A percentile compares a stretch with the other conserved stretches of the same genome.
Evolutionary conservation across 2,329 filamentous ascomycete species (phyloP).

Genomic region (Zasmidium cellare): DNA sequence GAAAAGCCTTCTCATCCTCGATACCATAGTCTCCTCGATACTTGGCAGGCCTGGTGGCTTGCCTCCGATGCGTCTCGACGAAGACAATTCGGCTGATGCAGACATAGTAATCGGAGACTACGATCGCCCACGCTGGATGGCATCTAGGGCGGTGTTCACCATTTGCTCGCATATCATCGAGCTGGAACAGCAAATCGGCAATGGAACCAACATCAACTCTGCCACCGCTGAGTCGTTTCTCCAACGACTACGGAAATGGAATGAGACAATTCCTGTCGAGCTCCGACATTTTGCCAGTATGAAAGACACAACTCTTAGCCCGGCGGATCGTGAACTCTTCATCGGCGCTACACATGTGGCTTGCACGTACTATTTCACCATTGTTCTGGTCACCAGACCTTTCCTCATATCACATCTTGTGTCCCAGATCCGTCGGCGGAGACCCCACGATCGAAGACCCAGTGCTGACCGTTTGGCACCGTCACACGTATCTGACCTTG

Average conservation of each 20-base stretch:
- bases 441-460: conserved; percentile 1
- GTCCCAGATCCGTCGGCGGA: conserved; percentile 30
- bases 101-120: conserved; percentile 11
- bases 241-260: conserved; percentile 21
- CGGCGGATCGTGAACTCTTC: conserved; percentile 21
- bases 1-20: conserved; percentile 51
- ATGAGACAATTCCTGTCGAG: conserved; percentile 17
- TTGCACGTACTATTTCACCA: conserved; percentile 60
- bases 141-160: conserved; percentile 15
- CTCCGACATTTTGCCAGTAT: conserved; percentile 26
- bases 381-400: conserved; percentile 58
- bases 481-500: conserved; percentile 38
- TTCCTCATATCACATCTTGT: conserved; percentile 55
- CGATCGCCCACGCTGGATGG: conserved; percentile 17
- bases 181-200: conserved; percentile 22
- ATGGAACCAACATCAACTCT: conserved; percentile 15
- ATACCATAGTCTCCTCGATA: conserved; percentile 51
- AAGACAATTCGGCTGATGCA: conserved; percentile 17
- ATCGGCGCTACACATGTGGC: conserved; percentile 50
- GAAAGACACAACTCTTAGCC: conserved; percentile 17
- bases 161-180: conserved; percentile 24
- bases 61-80: conserved; percentile 17
- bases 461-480: conserved; percentile 20
- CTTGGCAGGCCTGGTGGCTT: conserved; percentile 46
- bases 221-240: conserved; percentile 20